Percentiles rank a stretch among this genome's conserved stretches.
Conservation (phyloP, 2,329 filamentous ascomycete species). For the Apiospora sp. region DNA sequence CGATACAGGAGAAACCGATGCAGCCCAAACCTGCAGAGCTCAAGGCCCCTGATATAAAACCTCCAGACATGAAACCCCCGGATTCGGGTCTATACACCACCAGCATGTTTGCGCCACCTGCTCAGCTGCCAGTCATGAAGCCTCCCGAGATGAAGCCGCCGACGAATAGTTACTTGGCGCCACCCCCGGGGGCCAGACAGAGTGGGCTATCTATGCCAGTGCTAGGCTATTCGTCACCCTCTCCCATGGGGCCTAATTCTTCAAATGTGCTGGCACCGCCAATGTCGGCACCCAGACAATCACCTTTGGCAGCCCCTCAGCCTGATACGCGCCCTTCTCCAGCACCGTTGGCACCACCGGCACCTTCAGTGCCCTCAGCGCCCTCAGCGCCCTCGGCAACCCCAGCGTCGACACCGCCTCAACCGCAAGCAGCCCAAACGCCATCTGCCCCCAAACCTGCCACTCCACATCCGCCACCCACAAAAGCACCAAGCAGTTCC, state of each 20-base stretch:
- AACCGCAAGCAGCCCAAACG: constrained; percentile 27
- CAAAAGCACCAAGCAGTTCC: constrained; percentile 30
- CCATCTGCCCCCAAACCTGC: constrained; percentile 24
- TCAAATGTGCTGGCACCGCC: constrained; percentile 55
- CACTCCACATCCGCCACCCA: constrained; percentile 27
- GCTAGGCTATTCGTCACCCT: constrained; percentile 44
- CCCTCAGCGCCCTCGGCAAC: constrained; percentile 28
- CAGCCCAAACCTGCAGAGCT: constrained; percentile 25
- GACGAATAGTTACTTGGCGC: constrained; percentile 42
- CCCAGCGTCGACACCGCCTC: constrained; percentile 21
- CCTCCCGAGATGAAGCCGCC: constrained; percentile 40
- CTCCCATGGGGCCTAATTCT: constrained; percentile 29
- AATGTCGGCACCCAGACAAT: constrained; percentile 49
- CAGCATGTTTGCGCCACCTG: constrained; percentile 44
- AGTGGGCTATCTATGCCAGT: constrained; percentile 44
- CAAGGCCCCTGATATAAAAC: constrained; percentile 33
- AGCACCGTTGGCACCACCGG: constrained; percentile 27
- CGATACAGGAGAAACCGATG: constrained; percentile 9
- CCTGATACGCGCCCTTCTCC: constrained; percentile 34
- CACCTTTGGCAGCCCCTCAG: constrained; percentile 43
- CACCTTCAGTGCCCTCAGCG: constrained; percentile 24
- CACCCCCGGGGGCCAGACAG: constrained; percentile 40
- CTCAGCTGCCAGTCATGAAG: constrained; percentile 39
- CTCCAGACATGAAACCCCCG: constrained; percentile 38
- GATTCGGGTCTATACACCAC: constrained; percentile 42